phyloP scores from a whole-genome alignment of 805 yeast genomes.

The Myxozyma udenii region DNA sequence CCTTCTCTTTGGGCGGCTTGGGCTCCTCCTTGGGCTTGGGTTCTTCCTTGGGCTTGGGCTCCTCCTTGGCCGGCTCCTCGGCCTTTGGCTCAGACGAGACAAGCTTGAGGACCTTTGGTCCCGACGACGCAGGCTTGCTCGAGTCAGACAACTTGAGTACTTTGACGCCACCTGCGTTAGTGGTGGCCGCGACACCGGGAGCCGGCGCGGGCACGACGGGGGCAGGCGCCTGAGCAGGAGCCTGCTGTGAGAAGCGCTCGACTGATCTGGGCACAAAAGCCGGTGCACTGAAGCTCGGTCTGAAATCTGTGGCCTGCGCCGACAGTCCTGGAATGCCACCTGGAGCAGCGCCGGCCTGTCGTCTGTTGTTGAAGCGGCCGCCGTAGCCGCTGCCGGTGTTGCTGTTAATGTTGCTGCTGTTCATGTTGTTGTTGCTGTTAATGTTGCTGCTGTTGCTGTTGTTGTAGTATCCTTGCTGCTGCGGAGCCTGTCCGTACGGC shows the following conservation, averaged over 20 bases:
- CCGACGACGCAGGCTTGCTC: constrained; percentile 11
- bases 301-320: constrained; percentile 20
- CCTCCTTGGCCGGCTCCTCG: constrained; percentile 3
- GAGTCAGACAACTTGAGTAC: constrained; percentile 24
- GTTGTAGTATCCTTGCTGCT: constrained; percentile 25
- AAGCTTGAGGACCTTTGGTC: constrained; percentile 33
- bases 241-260: constrained; percentile 9
- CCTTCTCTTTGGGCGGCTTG: constrained; percentile 15
- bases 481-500: constrained; percentile 15
- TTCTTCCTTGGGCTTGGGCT: constrained; percentile 21
- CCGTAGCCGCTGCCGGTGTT: constrained; percentile 26
- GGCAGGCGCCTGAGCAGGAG: constrained; percentile 4
- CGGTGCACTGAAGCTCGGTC: constrained; percentile 19
- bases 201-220: constrained; percentile 5
- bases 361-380: constrained; percentile 28
- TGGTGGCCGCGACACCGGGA: constrained; percentile 6
- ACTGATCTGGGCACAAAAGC: constrained; percentile 9
- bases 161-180: constrained; percentile 12
- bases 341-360: constrained; percentile 2
- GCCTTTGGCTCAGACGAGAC: constrained; percentile 21
- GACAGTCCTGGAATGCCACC: no score
- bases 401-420: constrained; percentile 18
- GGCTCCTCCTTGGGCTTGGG: constrained; percentile 6
- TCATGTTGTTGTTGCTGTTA: constrained; percentile 28
- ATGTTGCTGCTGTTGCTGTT: constrained; percentile 26